These are phyloP conservation scores for Gracilaria domingensis DNA, from an alignment of 23 red algal genomes.

Conservation along the genomic window DNA sequence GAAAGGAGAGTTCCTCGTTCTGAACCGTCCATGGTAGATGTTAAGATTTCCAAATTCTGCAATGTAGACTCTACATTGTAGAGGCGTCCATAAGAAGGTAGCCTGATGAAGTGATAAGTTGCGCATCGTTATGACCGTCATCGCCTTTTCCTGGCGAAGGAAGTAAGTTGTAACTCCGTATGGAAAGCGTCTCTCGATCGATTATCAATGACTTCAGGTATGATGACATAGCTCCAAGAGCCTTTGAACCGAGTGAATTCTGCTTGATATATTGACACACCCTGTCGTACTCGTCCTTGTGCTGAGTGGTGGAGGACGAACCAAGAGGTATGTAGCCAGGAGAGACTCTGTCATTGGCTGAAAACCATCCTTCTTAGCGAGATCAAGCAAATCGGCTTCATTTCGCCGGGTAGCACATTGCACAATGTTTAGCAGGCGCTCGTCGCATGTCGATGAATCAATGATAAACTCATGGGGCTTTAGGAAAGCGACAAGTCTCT, in stretches of 20 bases:
- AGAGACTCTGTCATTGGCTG: conserved; percentile 42
- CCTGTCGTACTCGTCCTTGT: conserved; percentile 22
- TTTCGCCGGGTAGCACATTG: conserved; percentile 37
- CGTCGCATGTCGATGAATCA: conserved; percentile 28
- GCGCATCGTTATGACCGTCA: not conserved
- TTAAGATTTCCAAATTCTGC: conserved; percentile 82
- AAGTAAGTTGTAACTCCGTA: conserved; percentile 82
- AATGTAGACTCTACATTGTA: no score
- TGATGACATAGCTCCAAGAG: conserved; percentile 69
- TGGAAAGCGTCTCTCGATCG: conserved; percentile 74
- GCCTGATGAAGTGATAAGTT: not conserved
- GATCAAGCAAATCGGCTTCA: conserved; percentile 51
- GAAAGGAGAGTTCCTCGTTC: conserved; percentile 82
- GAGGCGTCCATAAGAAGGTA: conserved; percentile 72
- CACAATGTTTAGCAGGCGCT: conserved; percentile 43
- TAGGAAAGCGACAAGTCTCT: conserved; percentile 76
- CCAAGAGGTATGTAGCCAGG: conserved; percentile 46
- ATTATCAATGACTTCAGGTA: conserved; percentile 73
- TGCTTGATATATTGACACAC: conserved; percentile 36
- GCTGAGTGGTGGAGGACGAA: not conserved
- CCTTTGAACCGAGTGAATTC: conserved; percentile 56
- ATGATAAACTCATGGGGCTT: conserved; percentile 81
- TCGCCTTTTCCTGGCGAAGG: conserved; percentile 30
- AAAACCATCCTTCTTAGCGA: conserved; percentile 46
- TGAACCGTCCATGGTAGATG: conserved; percentile 51